Base-by-base conservation (phyloP, 352 stramenopile species). In the Pythium insidiosum region DNA sequence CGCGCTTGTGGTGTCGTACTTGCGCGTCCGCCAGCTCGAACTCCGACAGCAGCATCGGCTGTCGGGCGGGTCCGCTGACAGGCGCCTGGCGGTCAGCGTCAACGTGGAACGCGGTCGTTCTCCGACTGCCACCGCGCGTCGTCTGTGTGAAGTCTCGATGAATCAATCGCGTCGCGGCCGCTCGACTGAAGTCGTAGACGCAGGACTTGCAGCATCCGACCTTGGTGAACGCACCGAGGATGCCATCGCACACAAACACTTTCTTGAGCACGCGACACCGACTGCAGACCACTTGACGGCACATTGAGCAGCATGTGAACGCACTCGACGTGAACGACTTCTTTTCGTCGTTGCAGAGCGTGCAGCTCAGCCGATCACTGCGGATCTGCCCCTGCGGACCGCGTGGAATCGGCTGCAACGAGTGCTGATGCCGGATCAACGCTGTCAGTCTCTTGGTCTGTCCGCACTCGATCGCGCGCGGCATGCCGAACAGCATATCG, bases 401-500 rank as follows among this genome's bases (percentile, higher is more conserved):
- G n/a, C n/a, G n/a, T n/a, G n/a, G n/a, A n/a, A n/a, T n/a, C n/a
- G n/a, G n/a, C n/a, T n/a, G n/a, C n/a, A n/a, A n/a, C n/a, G n/a
- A n/a, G n/a, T n/a, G n/a, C n/a, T n/a, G 37, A 12, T 45, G 25
- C 9, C 45, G 25, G 9, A 59, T 43, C 41, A 79, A 63, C n/a
- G 63, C 38, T 0, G 67, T 79, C 15, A 79, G 52, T 10, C 67
- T 55, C 25, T 64, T 60, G 38, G 67, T 56, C n/a, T 79, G 64
- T 4, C 63, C 63, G 33, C 68, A 47, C 42, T 79, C 63, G n/a
- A 79, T 49, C 26, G 72, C 50, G 13, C 61, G 42, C 7, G 66
- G 62, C 42, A 73, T 63, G 4, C 64, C 64, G 21, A 73, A 68
- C 43, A 73, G 54, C n/a, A 58, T 57, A 11, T 64, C 61, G 24